Base-by-base conservation (phyloP, 768 basidiomycete genomes). In the Boletus barrowsii region DNA sequence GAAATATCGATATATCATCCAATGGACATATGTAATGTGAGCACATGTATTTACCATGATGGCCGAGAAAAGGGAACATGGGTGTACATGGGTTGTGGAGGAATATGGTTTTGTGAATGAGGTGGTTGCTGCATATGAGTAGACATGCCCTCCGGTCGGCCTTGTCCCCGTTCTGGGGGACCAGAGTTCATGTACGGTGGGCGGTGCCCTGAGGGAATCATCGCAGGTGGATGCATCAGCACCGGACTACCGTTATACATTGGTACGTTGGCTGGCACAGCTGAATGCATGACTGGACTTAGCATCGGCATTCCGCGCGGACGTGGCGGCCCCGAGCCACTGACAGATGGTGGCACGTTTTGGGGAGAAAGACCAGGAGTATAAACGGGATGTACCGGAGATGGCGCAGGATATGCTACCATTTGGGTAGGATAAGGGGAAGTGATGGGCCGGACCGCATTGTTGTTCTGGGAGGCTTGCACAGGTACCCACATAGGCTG, bases 191-290 rank as follows among this genome's bases (percentile, higher is more conserved):
- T 62, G 26, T 77, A 77, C 1, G 72, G 63, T 20, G 71, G 73
- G 37, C 68, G 70, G 35, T 59, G 70, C 37, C 60, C 56, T 22
- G 70, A n/a, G 22, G 65, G 33, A 43, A 72, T 69, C 67, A 79
- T 75, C 48, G 76, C 74, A 32, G 75, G 76, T 7, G 75, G 65
- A 47, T 74, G 87, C 75, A 90, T 80, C 67, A 90, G 67, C 17
- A 84, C 82, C 11, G 88, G 88, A 63, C 87, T 89, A 36, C 78
- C 72, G 6, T 76, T 78, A 67, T 88, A 90, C 80, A 89, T 83
- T 15, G 76, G 66, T 46, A 68, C 54, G 45, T 64, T 72, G 8
- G 62, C 64, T 48, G 78, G 71, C 22, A 74, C 72, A n/a, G 82
- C 78, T 66, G 80, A 80, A 33, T 80, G 71, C 73, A 88, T 77